A percentile compares a stretch with the other conserved stretches of the same genome.
Evolutionary conservation across 2,329 filamentous ascomycete genomes (phyloP).

Genomic region (Aureobasidium pullulans): DNA sequence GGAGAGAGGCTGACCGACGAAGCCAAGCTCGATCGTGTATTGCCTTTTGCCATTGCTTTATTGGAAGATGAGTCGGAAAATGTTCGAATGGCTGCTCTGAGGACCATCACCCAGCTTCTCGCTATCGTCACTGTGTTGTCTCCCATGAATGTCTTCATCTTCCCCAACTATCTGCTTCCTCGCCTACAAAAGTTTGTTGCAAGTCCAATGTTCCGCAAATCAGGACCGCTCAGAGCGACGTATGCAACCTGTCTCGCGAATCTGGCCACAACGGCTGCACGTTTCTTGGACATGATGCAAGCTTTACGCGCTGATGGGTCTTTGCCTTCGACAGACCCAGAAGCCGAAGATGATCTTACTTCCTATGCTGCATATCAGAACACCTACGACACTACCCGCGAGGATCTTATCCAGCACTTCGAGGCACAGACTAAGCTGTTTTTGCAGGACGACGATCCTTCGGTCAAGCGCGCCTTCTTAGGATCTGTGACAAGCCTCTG

Average conservation of each 20-base stretch:
- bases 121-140: constrained; percentile 85
- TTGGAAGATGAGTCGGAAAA: constrained; percentile 75
- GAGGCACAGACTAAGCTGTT: constrained; percentile 84
- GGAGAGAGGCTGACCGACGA: constrained; percentile 88
- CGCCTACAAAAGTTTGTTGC: constrained; percentile 51
- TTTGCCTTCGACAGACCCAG: constrained; percentile 67
- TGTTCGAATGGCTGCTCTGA: constrained; percentile 77
- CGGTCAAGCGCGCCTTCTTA: constrained; percentile 83
- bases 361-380: constrained; percentile 66
- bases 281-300: constrained; percentile 85
- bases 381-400: constrained; percentile 79
- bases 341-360: constrained; percentile 66
- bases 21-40: constrained; percentile 84
- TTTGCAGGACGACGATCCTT: constrained; percentile 76
- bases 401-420: constrained; percentile 75
- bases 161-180: constrained; percentile 59
- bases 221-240: constrained; percentile 71
- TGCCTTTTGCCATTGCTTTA: constrained; percentile 81
- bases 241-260: constrained; percentile 91
- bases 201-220: constrained; percentile 37
- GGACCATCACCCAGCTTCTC: constrained; percentile 81
- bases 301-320: constrained; percentile 78
- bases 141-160: constrained; percentile 60
- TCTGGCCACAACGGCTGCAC: constrained; percentile 74
- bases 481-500: constrained; percentile 87